Percentiles rank a stretch among this genome's conserved stretches.
phyloP scores from a whole-genome alignment of 495 filamentous ascomycete genomes.

The Lasiosphaeris hirsuta region DNA sequence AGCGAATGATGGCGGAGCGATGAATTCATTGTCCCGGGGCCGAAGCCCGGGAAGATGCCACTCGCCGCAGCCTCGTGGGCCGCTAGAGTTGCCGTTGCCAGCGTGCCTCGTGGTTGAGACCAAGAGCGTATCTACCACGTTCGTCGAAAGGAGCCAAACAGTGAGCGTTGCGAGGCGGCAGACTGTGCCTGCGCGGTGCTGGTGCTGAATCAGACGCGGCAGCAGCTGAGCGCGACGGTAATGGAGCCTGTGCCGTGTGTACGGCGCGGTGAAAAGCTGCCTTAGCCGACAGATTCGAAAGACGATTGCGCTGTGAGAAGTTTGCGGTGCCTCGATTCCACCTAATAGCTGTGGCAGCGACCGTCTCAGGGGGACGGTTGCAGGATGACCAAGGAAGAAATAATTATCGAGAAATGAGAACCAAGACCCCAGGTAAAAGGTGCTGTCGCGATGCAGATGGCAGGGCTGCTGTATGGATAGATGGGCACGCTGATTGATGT shows the following conservation, averaged over 20 bases:
- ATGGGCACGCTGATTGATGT: not conserved
- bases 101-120: conserved; percentile 12
- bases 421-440: no score
- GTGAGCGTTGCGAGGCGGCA: not conserved
- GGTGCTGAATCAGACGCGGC: no score
- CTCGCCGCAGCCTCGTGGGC: conserved; percentile 27
- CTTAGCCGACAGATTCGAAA: no score
- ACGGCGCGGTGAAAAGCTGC: no score
- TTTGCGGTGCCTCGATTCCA: no score
- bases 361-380: no score
- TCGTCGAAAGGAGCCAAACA: not conserved
- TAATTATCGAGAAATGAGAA: conserved; percentile 1
- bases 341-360: no score
- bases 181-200: no score
- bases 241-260: no score
- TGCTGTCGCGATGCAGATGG: not conserved
- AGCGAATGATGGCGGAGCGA: conserved; percentile 9
- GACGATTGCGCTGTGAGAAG: no score
- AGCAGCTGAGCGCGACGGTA: no score
- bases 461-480: conserved; percentile 4
- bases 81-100: conserved; percentile 30
- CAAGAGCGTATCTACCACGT: not conserved
- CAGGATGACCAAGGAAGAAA: conserved; percentile 1
- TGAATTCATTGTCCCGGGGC: conserved; percentile 21
- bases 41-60: conserved; percentile 33